phyloP scores from a whole-genome alignment of 1,284 basidiomycete genomes.

The Ganoderma multipileum region DNA sequence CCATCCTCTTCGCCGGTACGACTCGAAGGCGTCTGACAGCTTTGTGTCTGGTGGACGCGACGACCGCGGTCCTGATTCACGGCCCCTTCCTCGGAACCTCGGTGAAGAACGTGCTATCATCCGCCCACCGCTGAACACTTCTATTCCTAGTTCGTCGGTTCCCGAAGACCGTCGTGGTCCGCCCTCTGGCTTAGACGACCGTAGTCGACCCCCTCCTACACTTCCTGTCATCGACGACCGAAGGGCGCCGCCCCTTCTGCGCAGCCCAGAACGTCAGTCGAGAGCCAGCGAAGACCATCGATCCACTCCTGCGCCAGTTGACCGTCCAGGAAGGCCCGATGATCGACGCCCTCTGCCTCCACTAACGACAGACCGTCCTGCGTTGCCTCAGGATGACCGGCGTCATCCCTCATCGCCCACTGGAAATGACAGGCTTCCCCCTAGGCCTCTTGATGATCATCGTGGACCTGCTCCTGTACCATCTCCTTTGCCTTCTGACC shows the following conservation, averaged over 20 bases:
- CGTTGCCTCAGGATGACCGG: constrained; percentile 22
- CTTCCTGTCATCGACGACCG: constrained; percentile 14
- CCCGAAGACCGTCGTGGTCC: constrained; percentile 30
- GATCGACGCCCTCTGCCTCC: constrained; percentile 25
- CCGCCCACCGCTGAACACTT: constrained; percentile 22
- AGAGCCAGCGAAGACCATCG: constrained; percentile 24
- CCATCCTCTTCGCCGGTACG: constrained; percentile 32
- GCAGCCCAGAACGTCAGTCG: constrained; percentile 21
- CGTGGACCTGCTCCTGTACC: constrained; percentile 16
- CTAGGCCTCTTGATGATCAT: constrained; percentile 24
- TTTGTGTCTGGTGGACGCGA: constrained; percentile 25
- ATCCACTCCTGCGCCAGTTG: constrained; percentile 9
- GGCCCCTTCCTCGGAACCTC: constrained; percentile 31
- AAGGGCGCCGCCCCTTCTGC: background rate
- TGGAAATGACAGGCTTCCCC: constrained; percentile 17
- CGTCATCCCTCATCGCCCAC: constrained; percentile 18
- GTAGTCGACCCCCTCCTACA: constrained; percentile 10
- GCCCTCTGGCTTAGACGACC: constrained; percentile 18
- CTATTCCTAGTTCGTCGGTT: constrained; percentile 14
- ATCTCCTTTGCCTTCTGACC: constrained; percentile 11
- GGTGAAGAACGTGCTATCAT: constrained; percentile 38
- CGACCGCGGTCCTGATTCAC: constrained; percentile 29
- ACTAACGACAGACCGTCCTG: background rate
- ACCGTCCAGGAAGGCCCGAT: constrained; percentile 15
- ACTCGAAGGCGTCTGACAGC: constrained; percentile 33